phyloP scores from a whole-genome alignment of 139 green algal species.

The Desmodesmus armatus region DNA sequence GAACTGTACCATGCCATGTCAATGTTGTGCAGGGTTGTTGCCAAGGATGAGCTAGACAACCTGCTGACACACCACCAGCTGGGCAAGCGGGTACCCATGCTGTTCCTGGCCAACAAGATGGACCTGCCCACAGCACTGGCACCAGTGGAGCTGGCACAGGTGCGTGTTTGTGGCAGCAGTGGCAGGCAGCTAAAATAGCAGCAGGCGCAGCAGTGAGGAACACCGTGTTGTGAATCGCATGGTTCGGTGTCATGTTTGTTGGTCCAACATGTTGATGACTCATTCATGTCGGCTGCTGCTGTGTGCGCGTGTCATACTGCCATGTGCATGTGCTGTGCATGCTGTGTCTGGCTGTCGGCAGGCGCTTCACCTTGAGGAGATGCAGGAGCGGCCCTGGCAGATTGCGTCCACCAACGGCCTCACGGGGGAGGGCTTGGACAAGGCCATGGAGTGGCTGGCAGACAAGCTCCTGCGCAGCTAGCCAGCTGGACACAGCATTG shows the following conservation, averaged over 20 bases:
- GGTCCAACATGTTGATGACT: too few species aligned
- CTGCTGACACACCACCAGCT: conserved; percentile 68
- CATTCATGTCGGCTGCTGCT: too few species aligned
- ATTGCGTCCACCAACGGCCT: conserved; percentile 84
- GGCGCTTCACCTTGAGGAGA: conserved; percentile 73
- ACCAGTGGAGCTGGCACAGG: conserved; percentile 76
- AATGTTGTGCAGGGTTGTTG: conserved; percentile 65
- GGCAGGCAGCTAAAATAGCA: too few species aligned
- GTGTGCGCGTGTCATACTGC: too few species aligned
- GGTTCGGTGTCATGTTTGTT: too few species aligned
- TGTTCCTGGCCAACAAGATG: conserved; percentile 90
- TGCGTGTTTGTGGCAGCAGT: too few species aligned
- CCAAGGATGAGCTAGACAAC: conserved; percentile 74
- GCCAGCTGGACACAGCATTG: too few species aligned
- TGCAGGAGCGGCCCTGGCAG: conserved; percentile 81
- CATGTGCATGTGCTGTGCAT: not conserved
- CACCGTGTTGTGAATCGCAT: too few species aligned
- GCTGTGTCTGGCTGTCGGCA: not conserved
- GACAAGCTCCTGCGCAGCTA: conserved; percentile 54
- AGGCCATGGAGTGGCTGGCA: conserved; percentile 82
- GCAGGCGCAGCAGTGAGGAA: too few species aligned
- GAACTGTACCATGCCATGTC: not conserved
- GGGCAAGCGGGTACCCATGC: conserved; percentile 61
- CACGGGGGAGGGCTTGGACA: conserved; percentile 78
- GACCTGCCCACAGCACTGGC: conserved; percentile 75